phyloP scores from a whole-genome alignment of 2,329 filamentous ascomycete genomes.

The Uncinocarpus reesii region DNA sequence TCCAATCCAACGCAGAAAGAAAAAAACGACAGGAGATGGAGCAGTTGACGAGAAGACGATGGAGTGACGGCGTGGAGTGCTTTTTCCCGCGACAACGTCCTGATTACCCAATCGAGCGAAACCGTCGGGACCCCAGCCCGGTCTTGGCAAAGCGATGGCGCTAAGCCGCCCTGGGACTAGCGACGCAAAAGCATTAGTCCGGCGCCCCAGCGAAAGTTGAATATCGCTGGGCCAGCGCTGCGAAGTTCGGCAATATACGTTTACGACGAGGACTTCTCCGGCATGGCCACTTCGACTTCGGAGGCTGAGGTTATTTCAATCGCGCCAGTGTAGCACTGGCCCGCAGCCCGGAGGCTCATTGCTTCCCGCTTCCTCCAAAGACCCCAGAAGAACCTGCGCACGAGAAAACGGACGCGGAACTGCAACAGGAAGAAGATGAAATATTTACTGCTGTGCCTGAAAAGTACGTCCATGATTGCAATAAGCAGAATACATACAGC shows the following conservation, averaged over 20 bases:
- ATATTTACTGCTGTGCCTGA: slow-evolving; percentile 46
- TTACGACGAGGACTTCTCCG: background rate
- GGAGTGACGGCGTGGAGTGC: background rate
- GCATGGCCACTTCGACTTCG: slow-evolving; percentile 25
- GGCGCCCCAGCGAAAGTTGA: background rate
- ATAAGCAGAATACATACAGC: background rate
- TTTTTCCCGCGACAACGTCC: slow-evolving; percentile 11
- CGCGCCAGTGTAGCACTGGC: slow-evolving; percentile 45
- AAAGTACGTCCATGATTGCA: slow-evolving; percentile 40
- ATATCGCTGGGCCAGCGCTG: background rate
- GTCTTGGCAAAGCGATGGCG: background rate
- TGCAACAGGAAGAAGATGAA: slow-evolving; percentile 45
- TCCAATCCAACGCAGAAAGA: slow-evolving; percentile 4
- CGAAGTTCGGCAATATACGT: background rate
- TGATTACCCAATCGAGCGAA: slow-evolving; percentile 7
- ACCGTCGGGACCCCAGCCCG: background rate
- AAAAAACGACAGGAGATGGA: background rate
- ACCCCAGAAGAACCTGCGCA: slow-evolving; percentile 30
- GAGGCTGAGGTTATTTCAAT: slow-evolving; percentile 49
- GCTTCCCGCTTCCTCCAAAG: slow-evolving; percentile 47
- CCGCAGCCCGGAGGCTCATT: slow-evolving; percentile 44
- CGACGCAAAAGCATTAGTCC: slow-evolving; percentile 5
- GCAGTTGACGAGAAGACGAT: background rate
- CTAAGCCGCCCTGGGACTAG: slow-evolving; percentile 3
- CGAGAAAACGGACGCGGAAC: slow-evolving; percentile 36